A percentile compares a stretch with the other conserved stretches of the same genome.
Conservation (phyloP, 2,329 filamentous ascomycete genomes). For the Phyllosticta citriasiana region DNA sequence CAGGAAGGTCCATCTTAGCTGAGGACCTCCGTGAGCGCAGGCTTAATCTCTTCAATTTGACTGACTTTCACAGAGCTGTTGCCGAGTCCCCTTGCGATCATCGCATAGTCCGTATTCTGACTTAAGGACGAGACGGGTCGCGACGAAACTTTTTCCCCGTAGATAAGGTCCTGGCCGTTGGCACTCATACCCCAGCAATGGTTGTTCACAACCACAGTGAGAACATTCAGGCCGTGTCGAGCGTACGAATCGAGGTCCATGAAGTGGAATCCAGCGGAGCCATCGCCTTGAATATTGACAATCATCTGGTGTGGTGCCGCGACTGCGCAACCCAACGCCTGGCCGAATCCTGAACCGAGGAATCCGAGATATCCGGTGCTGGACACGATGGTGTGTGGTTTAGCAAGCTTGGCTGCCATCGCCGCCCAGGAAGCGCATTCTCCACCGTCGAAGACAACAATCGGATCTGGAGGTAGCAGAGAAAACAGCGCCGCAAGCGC, state of each 20-base stretch:
- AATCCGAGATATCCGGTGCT: constrained; percentile 34
- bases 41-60: constrained; percentile 14
- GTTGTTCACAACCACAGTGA: constrained; percentile 38
- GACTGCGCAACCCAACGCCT: constrained; percentile 33
- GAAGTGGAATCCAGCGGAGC: constrained; percentile 37
- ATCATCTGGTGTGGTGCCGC: constrained; percentile 26
- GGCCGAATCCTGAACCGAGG: constrained; percentile 39
- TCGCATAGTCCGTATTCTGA: constrained; percentile 28
- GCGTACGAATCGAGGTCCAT: constrained; percentile 37
- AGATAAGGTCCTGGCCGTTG: constrained; percentile 36
- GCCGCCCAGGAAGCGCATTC: constrained; percentile 29
- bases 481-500: constrained; percentile 30
- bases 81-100: constrained; percentile 33
- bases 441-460: constrained; percentile 34
- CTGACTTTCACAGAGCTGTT: constrained; percentile 18
- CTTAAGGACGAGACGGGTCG: constrained; percentile 24
- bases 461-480: constrained; percentile 23
- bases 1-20: constrained; percentile 21
- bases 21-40: constrained; percentile 24
- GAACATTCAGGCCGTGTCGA: constrained; percentile 29
- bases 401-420: background rate
- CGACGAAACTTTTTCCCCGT: constrained; percentile 22
- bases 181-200: constrained; percentile 37
- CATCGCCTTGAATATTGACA: constrained; percentile 38
- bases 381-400: constrained; percentile 19